Evolutionary conservation across 2,329 filamentous ascomycete genomes (phyloP).

Genomic region (Penicillium sp.): DNA sequence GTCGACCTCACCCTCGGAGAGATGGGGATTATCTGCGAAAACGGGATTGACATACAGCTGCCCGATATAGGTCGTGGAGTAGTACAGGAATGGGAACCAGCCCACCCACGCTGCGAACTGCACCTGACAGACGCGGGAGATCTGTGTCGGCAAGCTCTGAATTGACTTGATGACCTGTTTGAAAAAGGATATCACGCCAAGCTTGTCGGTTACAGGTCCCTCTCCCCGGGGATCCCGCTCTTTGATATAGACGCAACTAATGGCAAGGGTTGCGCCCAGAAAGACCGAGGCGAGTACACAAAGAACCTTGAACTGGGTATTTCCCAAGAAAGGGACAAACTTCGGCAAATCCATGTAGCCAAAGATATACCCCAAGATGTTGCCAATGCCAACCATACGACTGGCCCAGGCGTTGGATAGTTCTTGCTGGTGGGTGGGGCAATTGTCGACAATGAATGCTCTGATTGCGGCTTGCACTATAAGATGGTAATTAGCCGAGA

Average conservation of each 20-base stretch:
- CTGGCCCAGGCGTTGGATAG: conserved; percentile 93
- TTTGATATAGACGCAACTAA: conserved; percentile 68
- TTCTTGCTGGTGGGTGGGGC: conserved; percentile 90
- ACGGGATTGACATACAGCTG: conserved; percentile 88
- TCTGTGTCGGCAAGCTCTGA: conserved; percentile 75
- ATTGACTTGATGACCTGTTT: conserved; percentile 73
- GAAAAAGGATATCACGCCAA: conserved; percentile 77
- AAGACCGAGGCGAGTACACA: conserved; percentile 79
- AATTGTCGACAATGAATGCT: conserved; percentile 85
- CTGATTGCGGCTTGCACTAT: conserved; percentile 70
- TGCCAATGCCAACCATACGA: conserved; percentile 79
- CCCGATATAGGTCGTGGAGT: conserved; percentile 89
- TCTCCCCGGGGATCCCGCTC: conserved; percentile 81
- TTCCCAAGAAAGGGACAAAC: conserved; percentile 74
- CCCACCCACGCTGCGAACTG: conserved; percentile 90
- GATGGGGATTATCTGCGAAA: conserved; percentile 72
- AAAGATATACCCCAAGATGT: conserved; percentile 85
- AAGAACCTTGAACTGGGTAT: conserved; percentile 89
- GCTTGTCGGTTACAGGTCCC: conserved; percentile 58
- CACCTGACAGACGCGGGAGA: conserved; percentile 75
- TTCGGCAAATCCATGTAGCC: conserved; percentile 78
- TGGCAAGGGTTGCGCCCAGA: conserved; percentile 65
- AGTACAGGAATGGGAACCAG: conserved; percentile 94
- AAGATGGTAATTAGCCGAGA: conserved; percentile 7
- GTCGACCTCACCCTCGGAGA: conserved; percentile 74